Percentiles rank a stretch among this genome's conserved stretches.
These are phyloP conservation scores for Wickerhamiella galacta DNA, from an alignment of 805 yeast species.

Conservation along the genomic window DNA sequence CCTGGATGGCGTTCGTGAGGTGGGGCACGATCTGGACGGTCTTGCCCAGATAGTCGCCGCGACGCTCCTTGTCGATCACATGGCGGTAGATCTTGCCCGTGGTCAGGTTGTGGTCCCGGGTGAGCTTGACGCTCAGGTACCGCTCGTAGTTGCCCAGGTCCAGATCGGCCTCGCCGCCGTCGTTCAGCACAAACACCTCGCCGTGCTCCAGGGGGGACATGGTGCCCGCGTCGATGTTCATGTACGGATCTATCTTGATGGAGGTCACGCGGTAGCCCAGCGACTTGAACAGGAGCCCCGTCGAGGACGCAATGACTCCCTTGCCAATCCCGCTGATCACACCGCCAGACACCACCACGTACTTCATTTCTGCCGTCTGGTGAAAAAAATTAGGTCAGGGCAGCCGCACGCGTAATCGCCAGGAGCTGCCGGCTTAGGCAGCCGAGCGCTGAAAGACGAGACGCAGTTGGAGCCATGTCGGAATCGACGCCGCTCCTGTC, in stretches of 20 bases:
- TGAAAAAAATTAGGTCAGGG: constrained; percentile 6
- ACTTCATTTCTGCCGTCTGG: constrained; percentile 47
- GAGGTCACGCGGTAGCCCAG: constrained; percentile 90
- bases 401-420: background rate
- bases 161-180: constrained; percentile 97
- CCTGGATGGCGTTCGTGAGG: constrained; percentile 91
- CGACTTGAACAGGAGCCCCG: constrained; percentile 87
- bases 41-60: constrained; percentile 93
- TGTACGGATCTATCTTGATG: constrained; percentile 95
- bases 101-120: constrained; percentile 90
- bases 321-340: constrained; percentile 98
- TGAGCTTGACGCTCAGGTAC: constrained; percentile 81
- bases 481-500: background rate
- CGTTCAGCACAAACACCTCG: constrained; percentile 93
- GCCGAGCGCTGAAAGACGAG: background rate
- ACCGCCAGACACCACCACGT: constrained; percentile 99
- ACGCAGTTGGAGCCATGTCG: background rate
- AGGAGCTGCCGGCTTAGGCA: background rate
- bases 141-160: constrained; percentile 98
- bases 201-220: constrained; percentile 99
- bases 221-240: constrained; percentile 99
- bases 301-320: constrained; percentile 92
- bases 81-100: constrained; percentile 94
- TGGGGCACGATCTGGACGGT: constrained; percentile 99
- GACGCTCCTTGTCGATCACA: constrained; percentile 87